Conservation (phyloP, 2,329 filamentous ascomycete genomes). For the Penicillium thymicola region DNA sequence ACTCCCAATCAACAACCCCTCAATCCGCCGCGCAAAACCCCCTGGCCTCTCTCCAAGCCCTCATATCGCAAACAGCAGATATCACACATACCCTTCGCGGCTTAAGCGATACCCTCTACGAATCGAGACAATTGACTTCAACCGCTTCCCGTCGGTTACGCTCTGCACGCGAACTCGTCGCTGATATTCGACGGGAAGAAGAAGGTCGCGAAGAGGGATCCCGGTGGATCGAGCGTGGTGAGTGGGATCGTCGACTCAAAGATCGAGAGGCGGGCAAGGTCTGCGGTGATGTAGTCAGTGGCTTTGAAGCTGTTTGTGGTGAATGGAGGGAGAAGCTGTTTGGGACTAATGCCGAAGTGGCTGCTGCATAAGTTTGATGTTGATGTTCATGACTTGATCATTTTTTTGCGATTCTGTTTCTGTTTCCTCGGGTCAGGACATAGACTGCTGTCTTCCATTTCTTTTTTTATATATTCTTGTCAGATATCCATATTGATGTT, state of each 20-base stretch:
- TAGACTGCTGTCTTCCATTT: not conserved
- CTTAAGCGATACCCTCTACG: slow-evolving; percentile 87
- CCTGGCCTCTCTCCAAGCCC: slow-evolving; percentile 63
- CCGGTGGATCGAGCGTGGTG: slow-evolving; percentile 73
- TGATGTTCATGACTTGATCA: slow-evolving; percentile 4
- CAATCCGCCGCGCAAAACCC: slow-evolving; percentile 39
- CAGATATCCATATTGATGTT: slow-evolving; percentile 10
- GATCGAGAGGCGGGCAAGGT: slow-evolving; percentile 78
- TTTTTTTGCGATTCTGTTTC: slow-evolving; percentile 1
- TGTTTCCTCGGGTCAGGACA: not conserved
- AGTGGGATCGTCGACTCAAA: slow-evolving; percentile 75
- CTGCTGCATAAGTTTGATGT: slow-evolving; percentile 24
- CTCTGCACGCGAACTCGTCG: slow-evolving; percentile 78
- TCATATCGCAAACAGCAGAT: slow-evolving; percentile 69
- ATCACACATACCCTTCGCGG: slow-evolving; percentile 78
- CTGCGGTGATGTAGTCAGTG: slow-evolving; percentile 82
- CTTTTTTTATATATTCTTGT: not conserved
- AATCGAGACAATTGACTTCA: slow-evolving; percentile 83
- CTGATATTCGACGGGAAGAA: slow-evolving; percentile 78
- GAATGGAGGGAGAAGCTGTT: slow-evolving; percentile 75
- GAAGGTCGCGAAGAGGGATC: slow-evolving; percentile 80
- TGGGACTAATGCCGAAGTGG: slow-evolving; percentile 39
- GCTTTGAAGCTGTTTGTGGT: slow-evolving; percentile 88
- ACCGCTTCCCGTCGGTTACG: slow-evolving; percentile 76
- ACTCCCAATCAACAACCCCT: slow-evolving; percentile 30